A percentile compares a stretch with the other conserved stretches of the same genome.
These are phyloP conservation scores for Pseudoscleropodium purum DNA, from an alignment of 225 moss, liverwort and hornwort genomes.

Conservation along the genomic window DNA sequence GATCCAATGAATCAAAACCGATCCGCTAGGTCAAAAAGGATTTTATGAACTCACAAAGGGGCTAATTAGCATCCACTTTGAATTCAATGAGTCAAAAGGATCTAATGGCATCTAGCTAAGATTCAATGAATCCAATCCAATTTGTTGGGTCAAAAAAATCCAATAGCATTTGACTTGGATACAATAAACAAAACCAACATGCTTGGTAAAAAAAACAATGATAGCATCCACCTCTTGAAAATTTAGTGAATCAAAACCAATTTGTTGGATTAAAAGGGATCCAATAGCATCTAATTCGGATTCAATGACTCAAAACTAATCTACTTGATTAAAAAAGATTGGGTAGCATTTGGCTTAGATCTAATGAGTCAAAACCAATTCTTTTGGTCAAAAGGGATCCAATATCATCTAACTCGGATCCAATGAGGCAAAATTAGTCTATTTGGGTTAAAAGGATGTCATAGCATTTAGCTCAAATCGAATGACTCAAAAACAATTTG, in stretches of 20 bases:
- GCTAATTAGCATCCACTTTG: accelerated
- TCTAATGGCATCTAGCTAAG: accelerated
- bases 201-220: too few relatives aligned
- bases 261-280: accelerated
- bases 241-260: not conserved
- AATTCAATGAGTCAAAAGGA: not conserved
- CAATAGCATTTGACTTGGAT: accelerated
- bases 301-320: not conserved
- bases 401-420: not conserved
- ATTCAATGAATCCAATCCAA: accelerated
- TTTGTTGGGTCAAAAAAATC: accelerated
- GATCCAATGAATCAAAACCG: not conserved
- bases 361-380: too few relatives aligned
- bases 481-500: too few relatives aligned
- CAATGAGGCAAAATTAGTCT: too few relatives aligned
- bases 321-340: accelerated
- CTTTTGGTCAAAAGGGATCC: not conserved
- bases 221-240: too few relatives aligned
- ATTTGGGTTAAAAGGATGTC: too few relatives aligned
- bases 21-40: accelerated
- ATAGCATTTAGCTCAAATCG: too few relatives aligned
- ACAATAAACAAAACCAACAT: not conserved
- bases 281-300: accelerated
- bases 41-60: not conserved
- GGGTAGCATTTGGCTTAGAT: accelerated